Conservation (phyloP, 129 eudicot species). For the Flaveria brownii region DNA sequence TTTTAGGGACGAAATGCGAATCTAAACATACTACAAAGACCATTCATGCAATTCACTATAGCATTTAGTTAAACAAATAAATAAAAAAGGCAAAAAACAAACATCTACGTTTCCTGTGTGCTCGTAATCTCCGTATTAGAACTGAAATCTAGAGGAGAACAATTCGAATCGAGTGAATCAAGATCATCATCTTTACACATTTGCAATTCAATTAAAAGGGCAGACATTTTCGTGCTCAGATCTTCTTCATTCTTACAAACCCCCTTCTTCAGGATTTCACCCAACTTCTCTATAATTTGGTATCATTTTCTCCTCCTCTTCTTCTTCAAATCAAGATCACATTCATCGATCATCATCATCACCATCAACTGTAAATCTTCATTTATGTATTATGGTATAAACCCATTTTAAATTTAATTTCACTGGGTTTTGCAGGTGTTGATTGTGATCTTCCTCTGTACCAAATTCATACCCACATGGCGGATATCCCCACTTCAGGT, state of each 20-base stretch:
- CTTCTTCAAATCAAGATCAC: constrained; percentile 24
- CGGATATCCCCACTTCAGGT: constrained; percentile 41
- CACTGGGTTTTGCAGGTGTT: constrained; percentile 26
- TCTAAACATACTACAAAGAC: too few species aligned
- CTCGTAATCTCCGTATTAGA: constrained; percentile 38
- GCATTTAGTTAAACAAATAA: not conserved
- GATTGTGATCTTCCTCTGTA: constrained; percentile 19
- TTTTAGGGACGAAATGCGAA: too few species aligned
- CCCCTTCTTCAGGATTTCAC: constrained; percentile 26
- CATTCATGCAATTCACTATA: not conserved
- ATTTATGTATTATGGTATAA: not conserved
- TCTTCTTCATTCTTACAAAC: constrained; percentile 25
- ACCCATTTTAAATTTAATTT: not conserved
- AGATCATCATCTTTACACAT: constrained; percentile 36
- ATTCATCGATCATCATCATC: constrained; percentile 26
- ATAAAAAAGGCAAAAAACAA: not conserved
- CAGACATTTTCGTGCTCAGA: constrained; percentile 13
- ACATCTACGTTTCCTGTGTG: constrained; percentile 9
- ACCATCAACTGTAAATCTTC: not conserved
- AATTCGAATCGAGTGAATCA: constrained; percentile 28
- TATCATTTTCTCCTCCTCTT: constrained; percentile 2
- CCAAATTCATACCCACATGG: constrained; percentile 41
- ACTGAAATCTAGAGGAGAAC: constrained; percentile 46
- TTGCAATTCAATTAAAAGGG: constrained; percentile 13
- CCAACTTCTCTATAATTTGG: constrained; percentile 14